Conservation (phyloP, 1,139 yeast species). For the Yamadazyma kanchanaburiensis region DNA sequence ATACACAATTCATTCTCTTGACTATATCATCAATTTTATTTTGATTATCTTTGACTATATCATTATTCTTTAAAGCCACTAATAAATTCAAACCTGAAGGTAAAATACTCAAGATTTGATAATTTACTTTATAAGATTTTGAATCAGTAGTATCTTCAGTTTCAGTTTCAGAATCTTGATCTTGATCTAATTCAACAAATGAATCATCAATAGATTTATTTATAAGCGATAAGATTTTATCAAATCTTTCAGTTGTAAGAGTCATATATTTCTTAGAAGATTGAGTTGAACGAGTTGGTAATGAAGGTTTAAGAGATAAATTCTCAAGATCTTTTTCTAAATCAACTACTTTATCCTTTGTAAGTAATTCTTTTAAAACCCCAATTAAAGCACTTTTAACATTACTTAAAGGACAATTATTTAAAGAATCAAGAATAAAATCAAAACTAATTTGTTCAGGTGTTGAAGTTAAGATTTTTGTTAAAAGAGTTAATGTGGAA, state of each 20-base stretch:
- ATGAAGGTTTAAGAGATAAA: slow-evolving; percentile 13
- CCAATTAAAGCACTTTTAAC: slow-evolving; percentile 60
- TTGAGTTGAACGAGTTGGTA: slow-evolving; percentile 16
- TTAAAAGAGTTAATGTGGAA: slow-evolving; percentile 45
- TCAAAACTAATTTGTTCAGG: slow-evolving; percentile 56
- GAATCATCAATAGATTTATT: slow-evolving; percentile 29
- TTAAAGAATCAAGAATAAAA: slow-evolving; percentile 63
- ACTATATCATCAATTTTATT: slow-evolving; percentile 20
- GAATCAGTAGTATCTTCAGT: slow-evolving; percentile 7
- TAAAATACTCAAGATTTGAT: slow-evolving; percentile 37
- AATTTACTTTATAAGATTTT: slow-evolving; percentile 14
- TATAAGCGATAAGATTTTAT: slow-evolving; percentile 38
- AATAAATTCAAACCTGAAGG: slow-evolving; percentile 55
- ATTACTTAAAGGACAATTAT: slow-evolving; percentile 63
- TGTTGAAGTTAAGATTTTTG: slow-evolving; percentile 52
- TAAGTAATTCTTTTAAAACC: slow-evolving; percentile 62
- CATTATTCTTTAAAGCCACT: slow-evolving; percentile 36
- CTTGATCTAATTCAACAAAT: slow-evolving; percentile 17
- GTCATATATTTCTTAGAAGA: slow-evolving; percentile 27
- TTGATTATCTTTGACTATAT: slow-evolving; percentile 16
- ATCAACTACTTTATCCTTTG: slow-evolving; percentile 16
- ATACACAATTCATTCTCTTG: slow-evolving; percentile 14
- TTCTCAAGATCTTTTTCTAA: slow-evolving; percentile 7
- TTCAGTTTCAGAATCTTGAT: slow-evolving; percentile 11
- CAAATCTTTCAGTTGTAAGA: slow-evolving; percentile 33